phyloP scores from a whole-genome alignment of 2,329 filamentous ascomycete species.

The Aspergillus piperis region DNA sequence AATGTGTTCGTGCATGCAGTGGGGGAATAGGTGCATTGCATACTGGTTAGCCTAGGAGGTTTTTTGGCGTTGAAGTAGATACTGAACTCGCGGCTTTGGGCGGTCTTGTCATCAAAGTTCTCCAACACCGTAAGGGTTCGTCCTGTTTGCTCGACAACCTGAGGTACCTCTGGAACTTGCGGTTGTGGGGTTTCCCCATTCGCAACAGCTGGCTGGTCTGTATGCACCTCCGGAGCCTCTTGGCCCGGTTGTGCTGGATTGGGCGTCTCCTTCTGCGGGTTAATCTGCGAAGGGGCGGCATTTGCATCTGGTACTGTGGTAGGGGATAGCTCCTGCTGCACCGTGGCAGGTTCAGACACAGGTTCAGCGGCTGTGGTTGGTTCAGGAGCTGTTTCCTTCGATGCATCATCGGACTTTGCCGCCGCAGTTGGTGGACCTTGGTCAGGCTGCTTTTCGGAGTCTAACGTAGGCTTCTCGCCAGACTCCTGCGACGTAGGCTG shows the following conservation, averaged over 20 bases:
- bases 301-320: background rate
- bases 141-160: conserved; percentile 53
- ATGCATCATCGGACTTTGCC: background rate
- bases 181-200: conserved; percentile 26
- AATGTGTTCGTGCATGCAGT: background rate
- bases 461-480: conserved; percentile 1
- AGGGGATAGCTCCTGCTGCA: background rate
- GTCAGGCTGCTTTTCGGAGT: conserved; percentile 11
- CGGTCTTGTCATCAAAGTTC: conserved; percentile 58
- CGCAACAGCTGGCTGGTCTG: conserved; percentile 15
- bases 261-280: conserved; percentile 3
- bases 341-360: conserved; percentile 1
- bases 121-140: conserved; percentile 62
- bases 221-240: conserved; percentile 20
- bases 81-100: conserved; percentile 55
- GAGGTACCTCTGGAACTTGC: conserved; percentile 32
- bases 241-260: conserved; percentile 10
- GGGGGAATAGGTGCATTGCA: conserved; percentile 19
- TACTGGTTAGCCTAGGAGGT: conserved; percentile 51
- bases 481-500: background rate
- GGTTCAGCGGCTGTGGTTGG: conserved; percentile 10
- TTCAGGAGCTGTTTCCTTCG: conserved; percentile 8
- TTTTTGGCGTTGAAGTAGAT: conserved; percentile 59
- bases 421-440: background rate
- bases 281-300: conserved; percentile 4